Conservation (phyloP, 805 yeast species). For the Hanseniaspora hatyaiensis region DNA sequence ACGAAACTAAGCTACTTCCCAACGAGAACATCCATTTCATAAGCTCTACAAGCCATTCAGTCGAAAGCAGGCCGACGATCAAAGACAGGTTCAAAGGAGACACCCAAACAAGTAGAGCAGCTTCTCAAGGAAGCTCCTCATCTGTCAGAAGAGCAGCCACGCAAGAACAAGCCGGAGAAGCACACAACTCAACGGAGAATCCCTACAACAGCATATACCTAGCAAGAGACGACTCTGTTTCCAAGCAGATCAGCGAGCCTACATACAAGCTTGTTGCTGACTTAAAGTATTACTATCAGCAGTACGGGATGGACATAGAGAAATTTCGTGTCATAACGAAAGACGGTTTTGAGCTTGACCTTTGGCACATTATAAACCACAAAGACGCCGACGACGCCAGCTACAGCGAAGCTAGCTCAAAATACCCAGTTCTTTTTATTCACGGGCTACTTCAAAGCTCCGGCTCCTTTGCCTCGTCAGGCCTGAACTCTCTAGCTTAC, state of each 20-base stretch:
- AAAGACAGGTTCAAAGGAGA: constrained; percentile 14
- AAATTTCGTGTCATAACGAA: constrained; percentile 53
- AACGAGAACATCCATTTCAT: constrained; percentile 14
- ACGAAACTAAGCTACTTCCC: constrained; percentile 19
- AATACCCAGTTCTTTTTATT: constrained; percentile 58
- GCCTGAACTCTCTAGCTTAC: constrained; percentile 63
- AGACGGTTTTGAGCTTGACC: constrained; percentile 66
- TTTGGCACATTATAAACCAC: constrained; percentile 43
- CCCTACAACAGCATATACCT: constrained; percentile 23
- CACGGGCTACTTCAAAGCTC: constrained; percentile 86
- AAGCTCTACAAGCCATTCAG: constrained; percentile 10
- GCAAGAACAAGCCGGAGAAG: neutral
- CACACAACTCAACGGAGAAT: constrained; percentile 21
- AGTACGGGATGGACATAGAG: constrained; percentile 48
- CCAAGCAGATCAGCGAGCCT: constrained; percentile 16
- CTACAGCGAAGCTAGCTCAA: constrained; percentile 23
- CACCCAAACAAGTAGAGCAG: constrained; percentile 17
- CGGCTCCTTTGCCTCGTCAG: constrained; percentile 77
- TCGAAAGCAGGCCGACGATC: constrained; percentile 15
- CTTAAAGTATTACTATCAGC: constrained; percentile 54
- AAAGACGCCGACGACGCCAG: constrained; percentile 19
- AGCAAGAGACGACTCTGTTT: constrained; percentile 18
- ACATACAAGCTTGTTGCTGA: constrained; percentile 36
- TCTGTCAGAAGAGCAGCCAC: constrained; percentile 1
- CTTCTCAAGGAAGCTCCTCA: constrained; percentile 9